These are phyloP conservation scores for Podospora tetraspora DNA, from an alignment of 495 filamentous ascomycete genomes.

Conservation along the genomic window DNA sequence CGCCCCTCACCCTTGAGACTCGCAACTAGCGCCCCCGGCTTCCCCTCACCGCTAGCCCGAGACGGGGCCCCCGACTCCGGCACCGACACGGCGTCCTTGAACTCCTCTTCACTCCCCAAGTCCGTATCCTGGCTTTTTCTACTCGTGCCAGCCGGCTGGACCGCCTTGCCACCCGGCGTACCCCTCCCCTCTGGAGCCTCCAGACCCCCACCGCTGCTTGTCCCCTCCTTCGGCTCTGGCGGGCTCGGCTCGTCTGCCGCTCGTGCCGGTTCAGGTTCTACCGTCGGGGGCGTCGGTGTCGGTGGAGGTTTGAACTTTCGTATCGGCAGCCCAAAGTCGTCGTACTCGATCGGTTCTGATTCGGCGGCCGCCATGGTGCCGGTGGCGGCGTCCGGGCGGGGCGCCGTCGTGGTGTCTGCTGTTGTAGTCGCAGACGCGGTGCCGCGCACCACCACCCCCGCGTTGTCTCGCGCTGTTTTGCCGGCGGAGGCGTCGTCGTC, in stretches of 20 bases:
- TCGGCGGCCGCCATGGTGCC: conserved; percentile 22
- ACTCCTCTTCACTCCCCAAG: conserved; percentile 28
- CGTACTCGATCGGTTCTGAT: conserved; percentile 38
- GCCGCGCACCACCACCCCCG: neutral
- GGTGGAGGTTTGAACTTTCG: conserved; percentile 32
- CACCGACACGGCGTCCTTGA: conserved; percentile 38
- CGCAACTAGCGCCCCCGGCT: neutral
- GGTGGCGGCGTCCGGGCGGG: neutral
- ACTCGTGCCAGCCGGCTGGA: neutral
- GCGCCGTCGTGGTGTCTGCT: neutral
- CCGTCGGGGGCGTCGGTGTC: neutral
- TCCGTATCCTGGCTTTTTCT: conserved; percentile 8
- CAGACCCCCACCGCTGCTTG: neutral
- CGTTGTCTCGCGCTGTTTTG: neutral
- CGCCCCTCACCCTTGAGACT: conserved; percentile 8
- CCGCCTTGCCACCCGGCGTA: neutral
- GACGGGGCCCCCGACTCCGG: conserved; percentile 32
- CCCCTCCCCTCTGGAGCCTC: neutral
- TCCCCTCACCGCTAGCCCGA: conserved; percentile 11
- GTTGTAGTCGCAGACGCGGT: neutral
- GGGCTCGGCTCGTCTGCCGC: neutral
- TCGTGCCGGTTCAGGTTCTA: conserved; percentile 3
- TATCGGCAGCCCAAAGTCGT: conserved; percentile 55
- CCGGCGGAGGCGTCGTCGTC: neutral
- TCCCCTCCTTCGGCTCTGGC: neutral